Evolutionary conservation across 2,329 filamentous ascomycete species (phyloP).

Genomic region (Lachnellula arida): DNA sequence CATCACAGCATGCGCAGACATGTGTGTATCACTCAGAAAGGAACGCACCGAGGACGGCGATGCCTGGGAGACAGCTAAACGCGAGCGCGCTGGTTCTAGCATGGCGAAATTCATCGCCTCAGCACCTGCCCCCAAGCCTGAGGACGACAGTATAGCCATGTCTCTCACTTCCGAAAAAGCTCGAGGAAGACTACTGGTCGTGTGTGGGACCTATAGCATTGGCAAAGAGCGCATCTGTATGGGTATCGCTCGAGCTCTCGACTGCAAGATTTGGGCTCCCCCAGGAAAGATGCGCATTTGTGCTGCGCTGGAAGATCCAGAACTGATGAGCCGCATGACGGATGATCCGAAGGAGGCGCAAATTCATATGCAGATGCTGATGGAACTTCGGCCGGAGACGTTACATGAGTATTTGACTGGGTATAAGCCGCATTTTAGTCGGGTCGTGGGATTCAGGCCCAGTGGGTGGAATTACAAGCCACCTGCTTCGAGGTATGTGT

Average conservation of each 20-base stretch:
- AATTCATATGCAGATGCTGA: constrained; percentile 95
- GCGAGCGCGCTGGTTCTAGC: constrained; percentile 48
- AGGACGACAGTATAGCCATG: constrained; percentile 25
- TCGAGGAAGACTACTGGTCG: constrained; percentile 72
- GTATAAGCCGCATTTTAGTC: constrained; percentile 76
- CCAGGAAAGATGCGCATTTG: constrained; percentile 80
- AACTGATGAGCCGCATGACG: constrained; percentile 74
- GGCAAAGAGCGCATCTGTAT: constrained; percentile 96
- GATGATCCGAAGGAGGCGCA: constrained; percentile 77
- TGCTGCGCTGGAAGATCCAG: constrained; percentile 77
- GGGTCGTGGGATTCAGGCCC: constrained; percentile 85
- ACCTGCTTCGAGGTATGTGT: constrained; percentile 50
- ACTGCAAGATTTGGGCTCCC: constrained; percentile 85
- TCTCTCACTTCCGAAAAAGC: constrained; percentile 25
- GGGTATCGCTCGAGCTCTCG: constrained; percentile 80
- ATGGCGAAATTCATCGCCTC: constrained; percentile 57
- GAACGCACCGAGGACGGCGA: constrained; percentile 54
- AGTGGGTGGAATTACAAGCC: constrained; percentile 93
- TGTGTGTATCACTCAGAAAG: constrained; percentile 74
- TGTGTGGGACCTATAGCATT: constrained; percentile 96
- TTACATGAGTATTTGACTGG: constrained; percentile 81
- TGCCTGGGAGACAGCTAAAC: constrained; percentile 52
- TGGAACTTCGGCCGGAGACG: constrained; percentile 89
- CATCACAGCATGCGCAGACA: constrained; percentile 78
- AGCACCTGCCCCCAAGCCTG: constrained; percentile 31